Evolutionary conservation across 352 stramenopile species (phyloP).

Genomic region (Hyaloperonospora brassicae): DNA sequence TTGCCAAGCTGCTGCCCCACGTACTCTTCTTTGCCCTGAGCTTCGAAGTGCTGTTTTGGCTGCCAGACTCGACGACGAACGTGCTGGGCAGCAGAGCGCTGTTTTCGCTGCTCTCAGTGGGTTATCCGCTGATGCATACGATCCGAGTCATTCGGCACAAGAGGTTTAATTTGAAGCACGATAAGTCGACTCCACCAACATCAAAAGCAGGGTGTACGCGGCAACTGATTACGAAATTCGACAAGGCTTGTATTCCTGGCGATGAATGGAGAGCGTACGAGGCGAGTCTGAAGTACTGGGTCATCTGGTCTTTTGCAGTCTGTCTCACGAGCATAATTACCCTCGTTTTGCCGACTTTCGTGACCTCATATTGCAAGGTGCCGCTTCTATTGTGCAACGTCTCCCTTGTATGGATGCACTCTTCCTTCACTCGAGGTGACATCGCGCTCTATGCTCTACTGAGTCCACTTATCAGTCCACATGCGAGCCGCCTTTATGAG

Average conservation of each 20-base stretch:
- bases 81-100: slow-evolving; percentile 53
- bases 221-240: slow-evolving; percentile 26
- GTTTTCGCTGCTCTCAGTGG: slow-evolving; percentile 47
- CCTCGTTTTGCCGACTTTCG: slow-evolving; percentile 59
- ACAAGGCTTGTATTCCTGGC: slow-evolving; percentile 28
- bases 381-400: slow-evolving; percentile 62
- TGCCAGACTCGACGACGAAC: slow-evolving; percentile 36
- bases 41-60: slow-evolving; percentile 52
- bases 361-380: slow-evolving; percentile 41
- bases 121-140: slow-evolving; percentile 61
- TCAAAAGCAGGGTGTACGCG: slow-evolving; percentile 12
- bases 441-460: slow-evolving; percentile 66
- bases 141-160: slow-evolving; percentile 53
- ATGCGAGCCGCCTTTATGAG: slow-evolving; percentile 60
- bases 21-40: slow-evolving; percentile 49
- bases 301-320: slow-evolving; percentile 59
- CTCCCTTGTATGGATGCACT: slow-evolving; percentile 76
- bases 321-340: slow-evolving; percentile 44
- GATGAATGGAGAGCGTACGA: slow-evolving; percentile 67
- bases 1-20: slow-evolving; percentile 61
- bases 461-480: slow-evolving; percentile 60
- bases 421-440: slow-evolving; percentile 57
- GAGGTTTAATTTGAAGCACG: slow-evolving; percentile 34
- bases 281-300: slow-evolving; percentile 79
- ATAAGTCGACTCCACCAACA: slow-evolving; percentile 7